Base-by-base conservation (phyloP, 2,329 filamentous ascomycete genomes). In the Botrytis squamosa region DNA sequence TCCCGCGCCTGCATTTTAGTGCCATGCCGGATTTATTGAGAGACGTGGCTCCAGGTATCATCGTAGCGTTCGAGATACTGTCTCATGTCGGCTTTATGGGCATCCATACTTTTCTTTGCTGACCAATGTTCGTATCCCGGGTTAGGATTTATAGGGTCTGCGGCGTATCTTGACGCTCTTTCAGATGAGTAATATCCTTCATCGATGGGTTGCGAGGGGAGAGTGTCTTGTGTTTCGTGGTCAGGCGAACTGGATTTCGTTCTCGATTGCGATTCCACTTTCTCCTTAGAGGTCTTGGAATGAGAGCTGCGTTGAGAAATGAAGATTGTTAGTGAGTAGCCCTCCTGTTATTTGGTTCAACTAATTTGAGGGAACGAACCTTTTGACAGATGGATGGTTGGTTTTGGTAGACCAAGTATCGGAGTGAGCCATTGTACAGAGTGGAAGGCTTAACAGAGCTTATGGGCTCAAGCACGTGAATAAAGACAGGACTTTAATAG, bases 61-160 rank as follows among this genome's bases (percentile, higher is more conserved):
- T 73, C 60, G 29, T 55, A 73, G 38, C 20, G 38, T 57, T 46
- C 46, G n/a, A 73, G 49, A 42, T 65, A 59, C 8, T 14, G 14
- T 22, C 46, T 46, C 67, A 71, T 73, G 10, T 59, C 3, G 59
- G 38, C 40, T 49, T 20, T 38, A 22, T 73, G 59, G 5, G 57
- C 49, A 25, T 38, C n/a, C 69, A 40, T 55, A n/a, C 65, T 70
- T 55, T 59, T 42, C 66, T 70, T 44, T 20, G 25, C 72, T 49
- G 22, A 71, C 25, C 49, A 18, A 49, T 71, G 44, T 25, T 46
- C 25, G 33, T 73, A 73, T 36, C 20, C 36, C 2, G 67, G 72
- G 38, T 71, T 64, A 38, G 67, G 22, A 71, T 64, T 59, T 46
- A 52, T 73, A 33, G 46, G 44, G 36, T 73, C 60, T 44, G n/a